Conservation (phyloP, 2,329 filamentous ascomycete species). For the Sporothrix pallida region DNA sequence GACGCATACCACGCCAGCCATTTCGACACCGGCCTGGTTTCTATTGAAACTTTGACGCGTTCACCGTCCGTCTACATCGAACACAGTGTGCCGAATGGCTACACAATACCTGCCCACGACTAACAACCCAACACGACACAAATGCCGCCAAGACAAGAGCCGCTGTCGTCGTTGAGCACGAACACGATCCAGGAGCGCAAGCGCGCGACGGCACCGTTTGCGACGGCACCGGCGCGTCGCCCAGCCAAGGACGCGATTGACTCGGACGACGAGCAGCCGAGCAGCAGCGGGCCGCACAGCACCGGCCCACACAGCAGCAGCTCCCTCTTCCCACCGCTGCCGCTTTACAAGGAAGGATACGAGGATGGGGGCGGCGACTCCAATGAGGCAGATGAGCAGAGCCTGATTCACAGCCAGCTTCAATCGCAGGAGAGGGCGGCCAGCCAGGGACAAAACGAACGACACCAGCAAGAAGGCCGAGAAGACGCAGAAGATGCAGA, state of each 20-base stretch:
- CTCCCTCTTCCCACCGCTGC: constrained; percentile 5
- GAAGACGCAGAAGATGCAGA: not conserved
- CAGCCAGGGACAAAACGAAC: not conserved
- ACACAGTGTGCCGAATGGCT: not conserved
- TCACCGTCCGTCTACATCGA: too few relatives aligned
- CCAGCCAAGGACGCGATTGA: not conserved
- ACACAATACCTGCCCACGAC: too few relatives aligned
- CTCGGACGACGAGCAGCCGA: not conserved
- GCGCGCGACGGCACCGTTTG: constrained; percentile 18
- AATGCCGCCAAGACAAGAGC: not conserved
- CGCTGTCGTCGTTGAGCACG: not conserved
- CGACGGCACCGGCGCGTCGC: constrained; percentile 14
- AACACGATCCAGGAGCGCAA: constrained; percentile 1
- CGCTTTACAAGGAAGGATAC: not conserved
- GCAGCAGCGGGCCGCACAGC: not conserved
- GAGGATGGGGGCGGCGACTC: not conserved
- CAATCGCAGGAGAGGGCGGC: not conserved
- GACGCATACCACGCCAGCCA: not conserved
- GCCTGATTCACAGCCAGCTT: not conserved
- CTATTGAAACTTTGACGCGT: not conserved
- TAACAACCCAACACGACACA: not conserved
- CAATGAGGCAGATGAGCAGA: not conserved
- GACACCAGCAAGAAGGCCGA: not conserved
- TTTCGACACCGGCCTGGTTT: not conserved
- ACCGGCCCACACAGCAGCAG: not conserved